Evolutionary conservation across 2,329 filamentous ascomycete species (phyloP), one percentile per base, ranked within the genome.

Genomic region (Chrysoporthe austroafricana): DNA sequence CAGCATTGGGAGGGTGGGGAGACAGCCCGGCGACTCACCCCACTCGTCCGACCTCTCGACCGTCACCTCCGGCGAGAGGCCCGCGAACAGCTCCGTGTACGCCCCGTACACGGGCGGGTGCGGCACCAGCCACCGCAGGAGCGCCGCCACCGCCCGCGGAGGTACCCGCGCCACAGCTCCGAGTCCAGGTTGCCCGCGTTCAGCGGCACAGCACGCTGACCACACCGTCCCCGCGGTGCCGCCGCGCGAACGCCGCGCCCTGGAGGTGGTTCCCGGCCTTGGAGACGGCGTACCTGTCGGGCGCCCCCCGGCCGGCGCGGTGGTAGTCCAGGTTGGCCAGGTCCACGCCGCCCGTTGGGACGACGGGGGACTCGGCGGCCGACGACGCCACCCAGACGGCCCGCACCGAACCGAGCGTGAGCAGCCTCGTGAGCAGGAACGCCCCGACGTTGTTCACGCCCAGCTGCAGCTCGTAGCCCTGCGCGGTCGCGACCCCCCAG

Each of bases 51-150:
- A 67, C 50, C 75, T 73, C 36, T 75, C 75, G 13, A 75, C 44
- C 0, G 74, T 76, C 7, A 81, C 71, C 3, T 80, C 76, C 1
- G 76, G 75, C 3, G 78, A 78, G 48, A 79, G 72, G 3, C 75
- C 79, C 26, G 78, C 76, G 68, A 75, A 81, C 6, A 82, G 70
- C 74, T 79, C 76, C 0, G 79, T 81, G 70, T 79, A 81, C 1
- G 78, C 79, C 5, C 79, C 80, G 36, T 71, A 66, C 68, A 73
- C 36, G 39, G 66, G 11, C n/a, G 71, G 69, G 65, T 74, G 59
- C 57, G 71, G 62, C 21, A 73, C n/a, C 4, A 66, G 39, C 1
- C 57, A 32, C 9, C 46, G 46, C 16, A 68, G 26, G 26, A 26
- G n/a, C 14, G 70, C 44, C 26, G 26, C 21, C 21, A 52, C 14